phyloP scores from a whole-genome alignment of 2,329 filamentous ascomycete genomes.

The Pseudogymnoascus sp. region DNA sequence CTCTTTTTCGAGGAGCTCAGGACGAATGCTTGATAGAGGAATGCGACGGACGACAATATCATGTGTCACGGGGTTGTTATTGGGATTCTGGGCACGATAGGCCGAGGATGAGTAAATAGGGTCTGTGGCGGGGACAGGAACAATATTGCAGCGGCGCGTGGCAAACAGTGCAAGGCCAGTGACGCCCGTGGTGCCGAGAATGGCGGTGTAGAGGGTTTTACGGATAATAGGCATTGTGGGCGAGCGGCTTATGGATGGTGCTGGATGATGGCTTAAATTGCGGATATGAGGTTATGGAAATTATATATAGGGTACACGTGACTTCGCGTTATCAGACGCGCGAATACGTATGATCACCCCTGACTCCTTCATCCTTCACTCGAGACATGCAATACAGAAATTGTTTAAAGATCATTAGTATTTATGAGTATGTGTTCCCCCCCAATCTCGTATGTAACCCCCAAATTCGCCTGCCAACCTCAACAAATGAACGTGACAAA shows the following conservation, averaged over 20 bases:
- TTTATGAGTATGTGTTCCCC: neutral
- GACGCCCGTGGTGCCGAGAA: constrained; percentile 18
- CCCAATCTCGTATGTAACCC: neutral
- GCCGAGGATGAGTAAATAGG: constrained; percentile 51
- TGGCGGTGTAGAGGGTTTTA: constrained; percentile 16
- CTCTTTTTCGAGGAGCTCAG: constrained; percentile 56
- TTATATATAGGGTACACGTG: neutral
- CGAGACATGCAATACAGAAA: neutral
- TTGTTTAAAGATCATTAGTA: neutral
- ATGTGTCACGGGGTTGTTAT: constrained; percentile 53
- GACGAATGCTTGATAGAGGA: constrained; percentile 55
- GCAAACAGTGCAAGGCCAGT: constrained; percentile 20
- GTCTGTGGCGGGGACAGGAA: constrained; percentile 51
- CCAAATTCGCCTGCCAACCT: constrained; percentile 1
- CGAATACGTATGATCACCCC: neutral
- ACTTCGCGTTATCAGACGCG: neutral
- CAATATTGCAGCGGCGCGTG: constrained; percentile 29
- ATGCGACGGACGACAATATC: constrained; percentile 59
- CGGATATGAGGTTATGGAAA: neutral
- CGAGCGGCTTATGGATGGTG: neutral
- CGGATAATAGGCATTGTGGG: neutral
- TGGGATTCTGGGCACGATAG: constrained; percentile 55
- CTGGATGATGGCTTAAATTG: neutral
- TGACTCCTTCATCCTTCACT: neutral
- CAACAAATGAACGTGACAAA: neutral